Evolutionary conservation across 192 early-diverging fungal genomes (phyloP).

Genomic region (Thamnidium elegans): DNA sequence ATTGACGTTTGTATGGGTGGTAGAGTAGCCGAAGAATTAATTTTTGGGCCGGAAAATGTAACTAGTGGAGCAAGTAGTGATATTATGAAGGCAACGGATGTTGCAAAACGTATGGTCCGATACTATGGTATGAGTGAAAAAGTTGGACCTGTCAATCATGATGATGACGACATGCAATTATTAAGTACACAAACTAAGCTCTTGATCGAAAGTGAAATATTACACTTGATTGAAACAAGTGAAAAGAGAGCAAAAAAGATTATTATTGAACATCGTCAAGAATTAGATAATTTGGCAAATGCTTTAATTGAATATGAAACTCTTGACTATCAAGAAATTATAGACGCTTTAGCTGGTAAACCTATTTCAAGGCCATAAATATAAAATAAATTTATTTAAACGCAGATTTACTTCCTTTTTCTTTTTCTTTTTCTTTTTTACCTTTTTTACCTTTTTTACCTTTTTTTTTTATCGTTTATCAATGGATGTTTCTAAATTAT

Average conservation of each 20-base stretch:
- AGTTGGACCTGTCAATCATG: slow-evolving; percentile 79
- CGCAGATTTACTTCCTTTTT: background rate
- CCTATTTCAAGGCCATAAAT: slow-evolving; percentile 46
- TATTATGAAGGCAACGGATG: slow-evolving; percentile 82
- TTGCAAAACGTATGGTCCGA: slow-evolving; percentile 90
- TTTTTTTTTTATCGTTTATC: too few species aligned
- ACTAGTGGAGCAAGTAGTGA: slow-evolving; percentile 94
- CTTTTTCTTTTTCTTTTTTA: background rate
- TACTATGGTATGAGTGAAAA: slow-evolving; percentile 94
- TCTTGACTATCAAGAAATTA: slow-evolving; percentile 83
- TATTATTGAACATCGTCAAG: slow-evolving; percentile 74
- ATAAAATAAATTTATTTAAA: background rate
- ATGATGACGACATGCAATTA: slow-evolving; percentile 69
- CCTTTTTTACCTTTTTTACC: background rate
- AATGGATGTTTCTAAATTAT: slow-evolving; percentile 17
- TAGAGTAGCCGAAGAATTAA: slow-evolving; percentile 94
- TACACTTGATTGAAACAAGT: slow-evolving; percentile 66
- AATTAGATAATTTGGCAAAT: slow-evolving; percentile 85
- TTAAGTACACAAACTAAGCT: slow-evolving; percentile 74
- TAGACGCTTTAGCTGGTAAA: slow-evolving; percentile 68
- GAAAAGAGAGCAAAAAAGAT: slow-evolving; percentile 69
- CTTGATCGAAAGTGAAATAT: slow-evolving; percentile 86
- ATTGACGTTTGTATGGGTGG: slow-evolving; percentile 98
- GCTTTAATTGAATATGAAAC: slow-evolving; percentile 97
- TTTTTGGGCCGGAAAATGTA: slow-evolving; percentile 91